Evolutionary conservation across 2,329 filamentous ascomycete genomes (phyloP), one percentile per base, ranked within the genome.

Genomic region (Aspergillus ruber): DNA sequence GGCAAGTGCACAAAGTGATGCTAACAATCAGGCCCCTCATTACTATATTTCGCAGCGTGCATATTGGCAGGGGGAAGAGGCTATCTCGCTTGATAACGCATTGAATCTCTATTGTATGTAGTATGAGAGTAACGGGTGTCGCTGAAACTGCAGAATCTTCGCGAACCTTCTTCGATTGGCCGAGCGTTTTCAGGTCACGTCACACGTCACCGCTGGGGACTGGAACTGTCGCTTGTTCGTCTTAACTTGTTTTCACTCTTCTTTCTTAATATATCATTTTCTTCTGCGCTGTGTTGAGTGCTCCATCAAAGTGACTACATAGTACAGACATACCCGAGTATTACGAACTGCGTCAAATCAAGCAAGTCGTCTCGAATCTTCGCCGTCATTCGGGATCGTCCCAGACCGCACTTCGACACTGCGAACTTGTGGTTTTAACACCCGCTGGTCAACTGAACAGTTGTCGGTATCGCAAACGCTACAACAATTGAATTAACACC

Each of bases 141-240:
- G 12, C 10, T 29, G 33, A 10, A n/a, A n/a, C 21, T 2, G 21
- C 21, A 41, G 66, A 69, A 68, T 42, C 50, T 69, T 69, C 67
- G 57, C 51, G 66, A 69, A 69, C 46, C 51, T 69, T 69, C 66
- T 68, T 69, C 66, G 47, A 58, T 57, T 51, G 50, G 52, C 48
- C 47, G 46, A 41, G 36, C 6, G 20, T 35, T 42, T 47, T 48
- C 51, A 44, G 47, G 51, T 53, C 50, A 61, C 57, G 60, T 66
- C 62, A 60, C 62, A 63, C 62, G 62, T 65, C 63, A 66, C 56
- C 43, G 20, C 50, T 49, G 47, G 46, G 39, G 45, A 32, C 42
- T 42, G 45, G 46, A 32, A 43, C 44, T 46, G 46, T 44, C 50
- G 42, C 20, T 25, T 53, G 53, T 56, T 48, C 29, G 27, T 29